Evolutionary conservation across 192 early-diverging fungal genomes (phyloP), one percentile per base, ranked within the genome.

Genomic region (Gamsiella multidivaricata): DNA sequence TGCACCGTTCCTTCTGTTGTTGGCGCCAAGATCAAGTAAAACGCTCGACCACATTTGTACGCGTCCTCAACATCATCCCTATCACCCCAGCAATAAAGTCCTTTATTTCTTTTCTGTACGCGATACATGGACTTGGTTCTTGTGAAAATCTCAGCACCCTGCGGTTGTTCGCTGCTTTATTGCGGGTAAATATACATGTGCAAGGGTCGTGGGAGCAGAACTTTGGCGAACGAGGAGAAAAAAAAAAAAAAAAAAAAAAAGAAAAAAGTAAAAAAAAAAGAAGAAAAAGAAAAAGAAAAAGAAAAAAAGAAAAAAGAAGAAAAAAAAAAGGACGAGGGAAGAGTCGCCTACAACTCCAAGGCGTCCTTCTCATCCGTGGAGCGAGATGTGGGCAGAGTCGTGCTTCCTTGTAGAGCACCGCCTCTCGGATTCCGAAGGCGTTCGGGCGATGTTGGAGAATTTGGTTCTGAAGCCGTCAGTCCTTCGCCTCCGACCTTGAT

Each of bases 21-120:
- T 62, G 87, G 85, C 55, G 93, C 86, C 67, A 81, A 83, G 49
- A 93, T 94, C 63, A 94, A 93, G 84, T 94, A 88, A 55, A 49
- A 34, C 9, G 18, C 20, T 25, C 9, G 7, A 20, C 11, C 26
- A 14, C 25, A 20, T 14, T 7, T 29, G 14, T 28, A 10, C 51
- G 23, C 26, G 26, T 53, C 25, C 25, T 9, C 4, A 9, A 9
- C 26, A 28, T 25, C 5, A 14, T 2, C 7, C 26, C 29, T 61
- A 47, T 61, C n/a, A n/a, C n/a, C n/a, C n/a, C n/a, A n/a, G n/a
- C n/a, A n/a, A n/a, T n/a, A n/a, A n/a, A n/a, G n/a, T 56, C 20
- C 8, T 18, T 47, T 49, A 4, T 34, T 25, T 47, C 0, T 41
- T 29, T 39, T 37, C 22, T 63, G n/a, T n/a, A n/a, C n/a, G n/a